Evolutionary conservation across 805 yeast species (phyloP).

Genomic region (Candida multigemmis): DNA sequence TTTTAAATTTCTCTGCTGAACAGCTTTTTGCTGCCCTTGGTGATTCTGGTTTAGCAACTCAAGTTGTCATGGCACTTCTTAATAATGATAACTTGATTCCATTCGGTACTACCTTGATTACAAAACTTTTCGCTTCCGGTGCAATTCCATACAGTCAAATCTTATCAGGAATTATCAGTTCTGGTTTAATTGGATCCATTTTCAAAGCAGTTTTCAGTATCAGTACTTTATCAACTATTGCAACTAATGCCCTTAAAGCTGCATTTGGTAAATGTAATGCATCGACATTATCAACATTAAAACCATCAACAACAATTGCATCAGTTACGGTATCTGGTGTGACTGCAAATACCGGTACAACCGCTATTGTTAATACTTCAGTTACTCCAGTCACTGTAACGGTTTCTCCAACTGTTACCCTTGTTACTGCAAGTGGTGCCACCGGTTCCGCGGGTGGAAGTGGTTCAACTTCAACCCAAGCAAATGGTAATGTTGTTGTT

Average conservation of each 20-base stretch:
- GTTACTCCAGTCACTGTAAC: too few species aligned
- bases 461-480: constrained; percentile 3
- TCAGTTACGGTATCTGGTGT: constrained; percentile 9
- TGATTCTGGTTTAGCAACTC: constrained; percentile 31
- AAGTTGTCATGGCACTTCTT: constrained; percentile 27
- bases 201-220: constrained; percentile 29
- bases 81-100: constrained; percentile 25
- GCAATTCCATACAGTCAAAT: constrained; percentile 18
- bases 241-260: constrained; percentile 34
- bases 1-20: too few species aligned
- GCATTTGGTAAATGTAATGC: constrained; percentile 29
- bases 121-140: constrained; percentile 16
- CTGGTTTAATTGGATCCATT: constrained; percentile 29
- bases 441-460: too few species aligned
- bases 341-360: constrained; percentile 7
- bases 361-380: too few species aligned
- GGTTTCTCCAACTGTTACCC: constrained; percentile 4
- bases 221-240: constrained; percentile 27
- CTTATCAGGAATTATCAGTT: constrained; percentile 18
- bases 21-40: too few species aligned
- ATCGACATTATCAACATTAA: constrained; percentile 13
- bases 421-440: constrained; percentile 2
- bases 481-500: too few species aligned
- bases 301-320: constrained; percentile 12
- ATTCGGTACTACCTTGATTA: constrained; percentile 29